These are phyloP conservation scores for Candida cerambycidarum DNA, from an alignment of 805 yeast genomes.

Conservation along the genomic window DNA sequence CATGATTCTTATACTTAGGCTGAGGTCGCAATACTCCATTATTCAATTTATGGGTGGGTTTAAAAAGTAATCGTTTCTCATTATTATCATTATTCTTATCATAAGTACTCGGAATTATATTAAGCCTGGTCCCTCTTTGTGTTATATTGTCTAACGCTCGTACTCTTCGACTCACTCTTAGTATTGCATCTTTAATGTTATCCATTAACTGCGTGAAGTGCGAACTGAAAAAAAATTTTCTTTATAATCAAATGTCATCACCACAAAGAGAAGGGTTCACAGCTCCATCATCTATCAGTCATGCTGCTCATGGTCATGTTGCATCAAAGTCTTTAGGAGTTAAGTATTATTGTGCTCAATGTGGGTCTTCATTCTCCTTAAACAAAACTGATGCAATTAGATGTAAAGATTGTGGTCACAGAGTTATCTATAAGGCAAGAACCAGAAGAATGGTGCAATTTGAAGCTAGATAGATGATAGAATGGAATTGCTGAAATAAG, in stretches of 20 bases:
- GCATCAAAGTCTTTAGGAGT: slow-evolving; percentile 69
- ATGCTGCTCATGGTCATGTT: slow-evolving; percentile 83
- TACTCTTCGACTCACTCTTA: slow-evolving; percentile 7
- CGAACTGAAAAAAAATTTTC: slow-evolving; percentile 7
- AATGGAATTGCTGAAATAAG: background rate
- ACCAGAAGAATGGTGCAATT: slow-evolving; percentile 88
- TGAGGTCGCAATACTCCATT: background rate
- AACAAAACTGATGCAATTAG: slow-evolving; percentile 95
- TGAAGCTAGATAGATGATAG: slow-evolving; percentile 45
- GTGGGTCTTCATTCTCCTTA: slow-evolving; percentile 85
- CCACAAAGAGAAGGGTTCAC: slow-evolving; percentile 83
- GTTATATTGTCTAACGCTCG: slow-evolving; percentile 5
- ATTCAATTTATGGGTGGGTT: background rate
- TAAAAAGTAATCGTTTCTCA: background rate
- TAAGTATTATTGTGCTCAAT: slow-evolving; percentile 93
- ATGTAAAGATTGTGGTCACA: slow-evolving; percentile 98
- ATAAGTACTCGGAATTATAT: background rate
- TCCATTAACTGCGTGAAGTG: slow-evolving; percentile 5
- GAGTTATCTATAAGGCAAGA: slow-evolving; percentile 95
- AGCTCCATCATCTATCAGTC: slow-evolving; percentile 70
- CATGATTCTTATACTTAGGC: slow-evolving; percentile 9
- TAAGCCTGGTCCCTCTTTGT: background rate
- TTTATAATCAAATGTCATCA: slow-evolving; percentile 33
- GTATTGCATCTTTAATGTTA: slow-evolving; percentile 7
- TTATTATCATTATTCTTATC: background rate